Conservation (phyloP, 139 green algal genomes). For the Chlamydomonas sp. region DNA sequence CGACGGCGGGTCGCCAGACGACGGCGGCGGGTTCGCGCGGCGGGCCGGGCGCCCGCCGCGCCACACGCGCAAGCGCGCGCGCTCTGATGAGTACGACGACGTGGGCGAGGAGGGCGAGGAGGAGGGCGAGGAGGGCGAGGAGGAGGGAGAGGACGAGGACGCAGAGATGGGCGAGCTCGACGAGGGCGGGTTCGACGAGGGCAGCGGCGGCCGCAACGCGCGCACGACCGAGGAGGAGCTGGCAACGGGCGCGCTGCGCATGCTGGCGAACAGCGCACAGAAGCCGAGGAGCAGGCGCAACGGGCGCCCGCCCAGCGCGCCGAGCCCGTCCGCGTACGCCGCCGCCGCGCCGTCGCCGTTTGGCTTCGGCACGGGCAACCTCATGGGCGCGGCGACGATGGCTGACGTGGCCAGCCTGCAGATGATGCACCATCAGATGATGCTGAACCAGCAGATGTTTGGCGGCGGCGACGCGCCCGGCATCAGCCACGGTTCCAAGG, state of each 20-base stretch:
- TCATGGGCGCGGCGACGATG: not conserved
- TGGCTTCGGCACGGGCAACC: not conserved
- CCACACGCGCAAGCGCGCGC: not conserved
- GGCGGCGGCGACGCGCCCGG: not conserved
- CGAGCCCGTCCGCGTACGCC: not conserved
- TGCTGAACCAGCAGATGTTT: not conserved
- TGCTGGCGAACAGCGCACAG: conserved; percentile 5
- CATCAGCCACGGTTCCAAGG: no score
- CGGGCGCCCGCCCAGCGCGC: no score
- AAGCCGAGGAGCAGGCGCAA: not conserved
- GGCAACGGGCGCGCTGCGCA: conserved; percentile 1
- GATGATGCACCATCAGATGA: conserved; percentile 2
- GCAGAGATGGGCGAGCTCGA: not conserved
- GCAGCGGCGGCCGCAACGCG: not conserved
- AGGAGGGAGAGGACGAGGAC: not conserved
- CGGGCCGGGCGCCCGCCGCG: no score
- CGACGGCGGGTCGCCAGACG: no score
- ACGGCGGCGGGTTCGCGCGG: not conserved
- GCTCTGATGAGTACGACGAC: not conserved
- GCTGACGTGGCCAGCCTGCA: not conserved
- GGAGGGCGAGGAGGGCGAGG: not conserved
- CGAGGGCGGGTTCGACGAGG: not conserved
- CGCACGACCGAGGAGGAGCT: not conserved
- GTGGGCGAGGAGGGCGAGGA: not conserved
- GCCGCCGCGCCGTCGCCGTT: not conserved